phyloP scores from a whole-genome alignment of 2,329 filamentous ascomycete genomes.

The Fusarium mundagurra region DNA sequence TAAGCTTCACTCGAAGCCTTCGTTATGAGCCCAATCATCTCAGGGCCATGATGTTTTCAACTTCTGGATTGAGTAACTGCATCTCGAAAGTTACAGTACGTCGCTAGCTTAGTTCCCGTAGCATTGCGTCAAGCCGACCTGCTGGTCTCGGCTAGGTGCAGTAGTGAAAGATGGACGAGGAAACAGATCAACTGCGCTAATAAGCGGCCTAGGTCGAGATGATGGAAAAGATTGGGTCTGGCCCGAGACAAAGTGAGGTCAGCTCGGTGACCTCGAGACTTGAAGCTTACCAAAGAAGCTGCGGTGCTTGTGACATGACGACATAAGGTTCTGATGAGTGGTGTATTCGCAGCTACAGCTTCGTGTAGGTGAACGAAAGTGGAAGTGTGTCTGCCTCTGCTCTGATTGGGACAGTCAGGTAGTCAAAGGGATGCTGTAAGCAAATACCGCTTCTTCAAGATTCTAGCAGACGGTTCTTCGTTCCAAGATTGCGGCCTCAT shows the following conservation, averaged over 20 bases:
- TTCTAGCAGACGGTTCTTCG: neutral
- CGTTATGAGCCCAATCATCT: conserved; percentile 11
- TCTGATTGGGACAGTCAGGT: neutral
- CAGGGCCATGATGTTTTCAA: conserved; percentile 24
- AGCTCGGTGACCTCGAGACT: conserved; percentile 20
- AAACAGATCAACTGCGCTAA: conserved; percentile 39
- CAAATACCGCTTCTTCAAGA: neutral
- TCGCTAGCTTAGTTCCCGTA: conserved; percentile 23
- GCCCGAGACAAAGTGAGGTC: conserved; percentile 38
- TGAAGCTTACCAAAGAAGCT: conserved; percentile 16
- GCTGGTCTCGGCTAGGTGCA: conserved; percentile 42
- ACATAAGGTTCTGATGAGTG: conserved; percentile 14
- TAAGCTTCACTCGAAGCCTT: neutral
- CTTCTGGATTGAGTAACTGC: conserved; percentile 13
- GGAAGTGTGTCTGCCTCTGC: conserved; percentile 10
- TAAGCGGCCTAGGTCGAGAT: conserved; percentile 17
- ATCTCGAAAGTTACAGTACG: conserved; percentile 1
- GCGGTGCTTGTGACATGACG: conserved; percentile 16
- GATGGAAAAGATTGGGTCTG: conserved; percentile 17
- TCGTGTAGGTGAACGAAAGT: conserved; percentile 23
- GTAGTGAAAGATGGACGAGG: conserved; percentile 24
- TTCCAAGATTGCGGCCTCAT: conserved; percentile 9
- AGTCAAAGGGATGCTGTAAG: neutral
- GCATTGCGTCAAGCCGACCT: conserved; percentile 40
- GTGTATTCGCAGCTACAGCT: conserved; percentile 17